Evolutionary conservation across 768 basidiomycete species (phyloP), one percentile per base, ranked within the genome.

Genomic region (Cystobasidiopsis lactophilus): DNA sequence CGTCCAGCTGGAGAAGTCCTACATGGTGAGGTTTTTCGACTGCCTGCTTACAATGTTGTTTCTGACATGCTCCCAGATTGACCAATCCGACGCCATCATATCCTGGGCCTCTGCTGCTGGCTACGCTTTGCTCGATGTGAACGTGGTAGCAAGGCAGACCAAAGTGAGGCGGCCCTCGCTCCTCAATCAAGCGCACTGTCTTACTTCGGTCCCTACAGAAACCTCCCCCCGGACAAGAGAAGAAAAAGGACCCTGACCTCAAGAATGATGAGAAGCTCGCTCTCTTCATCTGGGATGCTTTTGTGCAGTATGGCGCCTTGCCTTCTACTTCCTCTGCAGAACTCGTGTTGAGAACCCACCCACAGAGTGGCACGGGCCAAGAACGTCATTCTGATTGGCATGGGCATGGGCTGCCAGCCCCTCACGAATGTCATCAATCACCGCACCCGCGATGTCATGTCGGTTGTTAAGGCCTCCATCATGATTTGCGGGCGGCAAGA

Each of bases 201-300:
- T 16, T 30, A 46, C 38, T 33, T 35, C 35, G 18, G 10, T 43
- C 39, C 41, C 45, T n/a, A n/a, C n/a, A n/a, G n/a, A n/a, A n/a
- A n/a, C n/a, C n/a, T n/a, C n/a, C n/a, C n/a, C n/a, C n/a, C n/a
- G n/a, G n/a, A n/a, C n/a, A n/a, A n/a, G n/a, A n/a, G n/a, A n/a
- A n/a, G n/a, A n/a, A n/a, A n/a, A n/a, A n/a, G n/a, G n/a, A n/a
- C n/a, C n/a, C n/a, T n/a, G n/a, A n/a, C n/a, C n/a, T n/a, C n/a
- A 55, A 30, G 23, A 58, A 54, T 23, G 47, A 49, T 52, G 66
- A 63, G 65, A 59, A 64, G 45, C 67, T 89, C 23, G 64, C 91
- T 53, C 72, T 73, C 3, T 91, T 95, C 64, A 66, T 96, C 11
- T 98, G 93, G 93, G 91, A 96, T 66, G 91, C 95, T 62, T 89